Conservation (phyloP, 805 yeast species). For the Suhomyces faveliae region DNA sequence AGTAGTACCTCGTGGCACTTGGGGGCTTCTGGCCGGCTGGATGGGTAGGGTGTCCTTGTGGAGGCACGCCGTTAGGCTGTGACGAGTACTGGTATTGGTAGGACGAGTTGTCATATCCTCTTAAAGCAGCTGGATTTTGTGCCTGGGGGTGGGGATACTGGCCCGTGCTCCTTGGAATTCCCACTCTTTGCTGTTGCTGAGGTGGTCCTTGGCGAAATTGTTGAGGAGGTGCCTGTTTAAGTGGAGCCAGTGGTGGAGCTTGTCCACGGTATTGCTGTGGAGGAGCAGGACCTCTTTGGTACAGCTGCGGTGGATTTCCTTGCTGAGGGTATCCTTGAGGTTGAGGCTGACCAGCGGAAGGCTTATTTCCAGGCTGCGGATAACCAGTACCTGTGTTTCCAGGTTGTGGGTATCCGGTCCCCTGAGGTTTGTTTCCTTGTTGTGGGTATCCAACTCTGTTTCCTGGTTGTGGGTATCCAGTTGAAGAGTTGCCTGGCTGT, state of each 20-base stretch:
- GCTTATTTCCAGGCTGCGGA: background rate
- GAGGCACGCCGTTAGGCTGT: conserved; percentile 5
- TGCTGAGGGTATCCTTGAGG: background rate
- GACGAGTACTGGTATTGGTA: conserved; percentile 9
- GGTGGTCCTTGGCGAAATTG: conserved; percentile 10
- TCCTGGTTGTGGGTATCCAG: background rate
- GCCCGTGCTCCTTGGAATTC: conserved; percentile 10
- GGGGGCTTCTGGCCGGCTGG: background rate
- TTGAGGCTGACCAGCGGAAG: conserved; percentile 2
- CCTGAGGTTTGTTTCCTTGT: background rate
- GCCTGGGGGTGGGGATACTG: conserved; percentile 5
- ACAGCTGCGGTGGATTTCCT: conserved; percentile 8
- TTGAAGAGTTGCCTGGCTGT: background rate
- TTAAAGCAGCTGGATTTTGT: conserved; percentile 8
- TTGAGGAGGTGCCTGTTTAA: conserved; percentile 8
- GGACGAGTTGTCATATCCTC: conserved; percentile 7
- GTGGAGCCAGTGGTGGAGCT: conserved; percentile 9
- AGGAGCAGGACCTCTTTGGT: conserved; percentile 8
- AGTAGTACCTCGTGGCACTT: conserved; percentile 8
- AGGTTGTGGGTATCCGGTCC: background rate
- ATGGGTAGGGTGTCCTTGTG: conserved; percentile 1
- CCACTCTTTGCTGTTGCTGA: conserved; percentile 3
- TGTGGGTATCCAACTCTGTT: too few relatives aligned
- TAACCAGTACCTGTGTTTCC: background rate
- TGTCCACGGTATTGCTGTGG: conserved; percentile 13